Percentiles rank a stretch among this genome's conserved stretches.
Evolutionary conservation across 2,329 filamentous ascomycete species (phyloP).

Genomic region (Periconia sp.): DNA sequence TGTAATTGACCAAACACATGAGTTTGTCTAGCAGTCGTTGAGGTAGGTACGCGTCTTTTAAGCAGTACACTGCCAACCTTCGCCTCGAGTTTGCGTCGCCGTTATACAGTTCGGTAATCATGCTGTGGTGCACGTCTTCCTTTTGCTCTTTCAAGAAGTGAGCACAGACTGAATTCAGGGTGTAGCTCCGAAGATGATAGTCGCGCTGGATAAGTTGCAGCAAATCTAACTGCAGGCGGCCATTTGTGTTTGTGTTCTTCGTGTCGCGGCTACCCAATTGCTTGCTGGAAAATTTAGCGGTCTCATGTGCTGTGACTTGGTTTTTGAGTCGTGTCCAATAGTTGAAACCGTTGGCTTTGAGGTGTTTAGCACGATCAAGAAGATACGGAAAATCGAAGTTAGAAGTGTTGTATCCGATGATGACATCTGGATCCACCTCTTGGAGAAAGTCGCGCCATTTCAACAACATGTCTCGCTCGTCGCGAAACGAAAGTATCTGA

Average conservation of each 20-base stretch:
- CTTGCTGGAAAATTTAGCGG: conserved; percentile 92
- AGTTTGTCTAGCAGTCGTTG: conserved; percentile 95
- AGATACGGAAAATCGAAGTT: conserved; percentile 99
- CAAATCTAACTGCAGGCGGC: conserved; percentile 87
- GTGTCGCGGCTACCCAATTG: conserved; percentile 97
- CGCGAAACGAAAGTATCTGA: conserved; percentile 79
- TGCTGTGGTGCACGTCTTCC: conserved; percentile 97
- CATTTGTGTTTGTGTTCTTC: conserved; percentile 92
- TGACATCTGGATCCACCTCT: conserved; percentile 91
- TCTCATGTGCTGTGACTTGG: conserved; percentile 69
- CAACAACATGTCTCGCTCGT: conserved; percentile 87
- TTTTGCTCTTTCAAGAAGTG: conserved; percentile 97
- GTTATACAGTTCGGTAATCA: conserved; percentile 98
- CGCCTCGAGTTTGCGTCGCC: conserved; percentile 90
- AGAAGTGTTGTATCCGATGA: conserved; percentile 97
- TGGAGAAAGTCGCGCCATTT: conserved; percentile 89
- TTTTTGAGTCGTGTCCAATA: conserved; percentile 82
- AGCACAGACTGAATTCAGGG: conserved; percentile 91
- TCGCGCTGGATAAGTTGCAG: conserved; percentile 95
- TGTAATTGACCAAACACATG: conserved; percentile 98
- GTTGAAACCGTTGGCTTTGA: conserved; percentile 79
- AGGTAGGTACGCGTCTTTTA: conserved; percentile 96
- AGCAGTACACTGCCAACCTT: conserved; percentile 88
- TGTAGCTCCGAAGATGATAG: conserved; percentile 94
- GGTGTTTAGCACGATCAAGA: conserved; percentile 79